phyloP scores from a whole-genome alignment of 805 yeast genomes.

The Ogataea minuta region DNA sequence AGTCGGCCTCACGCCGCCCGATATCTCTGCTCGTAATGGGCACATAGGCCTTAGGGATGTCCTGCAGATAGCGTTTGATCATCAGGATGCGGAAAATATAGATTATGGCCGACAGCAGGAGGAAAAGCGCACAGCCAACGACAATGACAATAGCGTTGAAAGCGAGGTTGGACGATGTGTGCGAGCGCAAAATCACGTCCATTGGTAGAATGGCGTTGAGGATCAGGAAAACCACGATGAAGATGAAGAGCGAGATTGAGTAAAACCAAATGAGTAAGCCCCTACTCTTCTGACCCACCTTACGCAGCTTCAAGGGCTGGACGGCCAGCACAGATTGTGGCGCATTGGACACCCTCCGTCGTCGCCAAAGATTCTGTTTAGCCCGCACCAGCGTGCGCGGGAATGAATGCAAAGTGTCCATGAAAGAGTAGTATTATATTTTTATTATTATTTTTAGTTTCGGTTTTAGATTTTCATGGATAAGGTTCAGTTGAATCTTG shows the following conservation, averaged over 20 bases:
- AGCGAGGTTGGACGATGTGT: constrained; percentile 56
- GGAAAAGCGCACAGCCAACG: constrained; percentile 62
- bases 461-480: constrained; percentile 16
- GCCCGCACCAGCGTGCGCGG: constrained; percentile 12
- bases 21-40: constrained; percentile 63
- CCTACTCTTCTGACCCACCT: constrained; percentile 22
- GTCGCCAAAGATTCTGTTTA: constrained; percentile 10
- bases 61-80: constrained; percentile 58
- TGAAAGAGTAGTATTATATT: background rate
- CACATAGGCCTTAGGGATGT: constrained; percentile 76
- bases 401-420: constrained; percentile 5
- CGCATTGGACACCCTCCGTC: constrained; percentile 5
- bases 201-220: constrained; percentile 72
- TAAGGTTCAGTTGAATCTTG: constrained; percentile 42
- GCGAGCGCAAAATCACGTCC: constrained; percentile 66
- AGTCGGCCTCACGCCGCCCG: constrained; percentile 43
- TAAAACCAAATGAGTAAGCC: constrained; percentile 40
- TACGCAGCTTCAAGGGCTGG: constrained; percentile 13
- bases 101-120: constrained; percentile 47
- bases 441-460: background rate
- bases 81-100: constrained; percentile 60
- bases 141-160: constrained; percentile 80
- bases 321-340: constrained; percentile 14
- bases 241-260: constrained; percentile 41
- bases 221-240: constrained; percentile 46